Evolutionary conservation across 495 filamentous ascomycete genomes (phyloP).

Genomic region (Delitschia confertaspora): DNA sequence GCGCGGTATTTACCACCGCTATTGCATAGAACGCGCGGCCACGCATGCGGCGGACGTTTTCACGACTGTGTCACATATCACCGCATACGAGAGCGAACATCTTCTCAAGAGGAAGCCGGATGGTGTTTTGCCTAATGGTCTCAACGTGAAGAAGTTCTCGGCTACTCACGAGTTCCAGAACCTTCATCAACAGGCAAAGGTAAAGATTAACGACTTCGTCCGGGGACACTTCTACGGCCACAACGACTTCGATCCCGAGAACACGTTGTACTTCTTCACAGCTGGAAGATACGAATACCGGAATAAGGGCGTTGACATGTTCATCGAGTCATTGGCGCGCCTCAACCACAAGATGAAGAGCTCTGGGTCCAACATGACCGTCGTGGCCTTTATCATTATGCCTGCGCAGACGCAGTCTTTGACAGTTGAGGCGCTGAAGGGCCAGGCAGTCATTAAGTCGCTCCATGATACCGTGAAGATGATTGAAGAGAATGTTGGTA

Average conservation of each 20-base stretch:
- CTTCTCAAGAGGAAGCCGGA: constrained; percentile 95
- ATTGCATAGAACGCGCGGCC: constrained; percentile 93
- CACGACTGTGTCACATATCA: constrained; percentile 97
- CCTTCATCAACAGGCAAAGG: constrained; percentile 87
- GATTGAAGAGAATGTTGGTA: constrained; percentile 83
- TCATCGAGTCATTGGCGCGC: constrained; percentile 89
- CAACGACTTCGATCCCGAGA: constrained; percentile 91
- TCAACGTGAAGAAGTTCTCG: constrained; percentile 98
- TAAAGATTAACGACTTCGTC: constrained; percentile 97
- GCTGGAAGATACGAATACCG: constrained; percentile 94
- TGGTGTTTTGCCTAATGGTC: constrained; percentile 87
- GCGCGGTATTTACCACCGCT: constrained; percentile 96
- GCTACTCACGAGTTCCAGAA: constrained; percentile 99
- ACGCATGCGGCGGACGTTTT: constrained; percentile 92
- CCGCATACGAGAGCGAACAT: constrained; percentile 95
- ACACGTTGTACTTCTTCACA: constrained; percentile 97
- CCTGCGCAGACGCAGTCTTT: constrained; percentile 94
- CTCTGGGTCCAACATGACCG: constrained; percentile 78
- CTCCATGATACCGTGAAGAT: constrained; percentile 83
- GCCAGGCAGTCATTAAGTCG: constrained; percentile 94
- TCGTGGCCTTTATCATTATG: constrained; percentile 99
- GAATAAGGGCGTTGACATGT: constrained; percentile 99
- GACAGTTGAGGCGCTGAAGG: constrained; percentile 91
- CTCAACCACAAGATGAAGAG: constrained; percentile 87
- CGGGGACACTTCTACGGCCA: constrained; percentile 98